Base-by-base conservation (phyloP, 257 asterid species). In the Solanum piurae region DNA sequence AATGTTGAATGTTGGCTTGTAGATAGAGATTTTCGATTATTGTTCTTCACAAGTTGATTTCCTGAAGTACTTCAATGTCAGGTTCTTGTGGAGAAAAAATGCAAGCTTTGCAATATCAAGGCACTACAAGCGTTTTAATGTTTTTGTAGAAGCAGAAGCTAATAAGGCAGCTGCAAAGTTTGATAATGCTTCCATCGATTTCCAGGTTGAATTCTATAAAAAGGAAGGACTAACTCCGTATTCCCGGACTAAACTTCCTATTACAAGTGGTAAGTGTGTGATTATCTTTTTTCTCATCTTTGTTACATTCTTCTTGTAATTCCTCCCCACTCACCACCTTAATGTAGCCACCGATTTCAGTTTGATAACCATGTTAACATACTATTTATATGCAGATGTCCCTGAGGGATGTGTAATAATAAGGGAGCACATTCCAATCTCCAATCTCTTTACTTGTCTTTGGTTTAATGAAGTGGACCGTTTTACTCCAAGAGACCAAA, bases 391-490 rank as follows among this genome's bases (percentile, higher is more conserved):
- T 64, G 66, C 89, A 96, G 99, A 96, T 94, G 99, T 96, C 88
- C 99, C 99, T 5, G 98, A 96, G 92, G 99, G 99, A 85, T 96
- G 99, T 89, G 98, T 95, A 38, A 94, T 96, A 86, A 86, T 96
- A 85, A 93, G 91, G 92, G 99, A 96, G 90, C 99, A 96, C 89
- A 88, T 93, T 85, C 99, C 99, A 11, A 93, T 96, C 88, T 88
- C 98, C 89, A 94, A 96, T 88, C 98, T 96, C 76, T 96, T 94
- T 89, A 94, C 98, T 33, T 96, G 99, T 88, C 98, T 95, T 55
- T 95, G 99, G 99, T 96, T 95, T 87, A 95, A 94, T 36, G 98
- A 96, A 90, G 98, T 96, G 33, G 99, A 96, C 82, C 98, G 99
- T 27, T 96, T 95, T 86, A 96, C 99, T 6, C 94, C 99, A 85